Percentiles rank a stretch among this genome's conserved stretches.
phyloP scores from a whole-genome alignment of 805 yeast species.

The Candida pseudoglaebosa region DNA sequence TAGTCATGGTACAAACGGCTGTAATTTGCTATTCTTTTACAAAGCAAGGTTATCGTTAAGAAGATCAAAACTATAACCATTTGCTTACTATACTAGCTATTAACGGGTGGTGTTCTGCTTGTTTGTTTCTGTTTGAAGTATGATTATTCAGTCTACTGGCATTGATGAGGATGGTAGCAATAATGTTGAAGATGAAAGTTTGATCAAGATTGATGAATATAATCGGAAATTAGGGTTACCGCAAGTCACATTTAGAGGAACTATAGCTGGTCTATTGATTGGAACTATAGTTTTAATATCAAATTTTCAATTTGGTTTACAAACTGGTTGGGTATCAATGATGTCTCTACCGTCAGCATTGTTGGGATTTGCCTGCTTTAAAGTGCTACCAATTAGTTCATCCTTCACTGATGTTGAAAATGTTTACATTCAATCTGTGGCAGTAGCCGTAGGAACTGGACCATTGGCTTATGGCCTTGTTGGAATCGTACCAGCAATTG shows the following conservation, averaged over 20 bases:
- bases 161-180: background rate
- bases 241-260: constrained; percentile 72
- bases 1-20: too few species aligned
- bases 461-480: constrained; percentile 94
- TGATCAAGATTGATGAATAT: constrained; percentile 22
- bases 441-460: constrained; percentile 97
- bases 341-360: constrained; percentile 95
- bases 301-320: constrained; percentile 93
- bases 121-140: background rate
- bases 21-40: too few species aligned
- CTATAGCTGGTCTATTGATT: constrained; percentile 71
- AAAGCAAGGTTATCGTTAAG: too few species aligned
- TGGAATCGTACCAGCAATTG: constrained; percentile 95
- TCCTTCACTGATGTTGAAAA: constrained; percentile 81
- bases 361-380: constrained; percentile 80
- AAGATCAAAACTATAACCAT: background rate
- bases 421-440: constrained; percentile 85
- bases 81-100: background rate
- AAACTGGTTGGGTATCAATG: constrained; percentile 99
- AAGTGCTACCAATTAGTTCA: constrained; percentile 45
- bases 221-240: constrained; percentile 48
- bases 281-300: constrained; percentile 85
- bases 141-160: background rate
- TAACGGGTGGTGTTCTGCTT: background rate
- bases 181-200: background rate